Conservation (phyloP, 2,329 filamentous ascomycete genomes). For the Verruconis gallopava region DNA sequence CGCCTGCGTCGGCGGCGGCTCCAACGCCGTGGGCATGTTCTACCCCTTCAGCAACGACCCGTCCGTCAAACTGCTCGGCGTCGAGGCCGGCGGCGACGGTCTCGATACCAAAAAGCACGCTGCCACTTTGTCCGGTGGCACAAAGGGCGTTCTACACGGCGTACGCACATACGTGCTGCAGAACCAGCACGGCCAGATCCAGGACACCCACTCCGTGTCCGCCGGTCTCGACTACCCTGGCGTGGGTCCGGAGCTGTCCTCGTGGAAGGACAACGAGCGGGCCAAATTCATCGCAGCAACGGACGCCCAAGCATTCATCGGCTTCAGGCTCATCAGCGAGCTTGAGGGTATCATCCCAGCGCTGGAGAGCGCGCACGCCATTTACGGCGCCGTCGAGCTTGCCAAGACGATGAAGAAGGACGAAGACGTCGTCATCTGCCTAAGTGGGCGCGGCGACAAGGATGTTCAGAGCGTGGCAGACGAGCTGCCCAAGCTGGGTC, state of each 20-base stretch:
- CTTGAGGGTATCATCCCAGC: conserved; percentile 95
- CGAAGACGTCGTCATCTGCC: conserved; percentile 83
- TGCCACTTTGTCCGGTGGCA: conserved; percentile 74
- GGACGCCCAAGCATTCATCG: conserved; percentile 77
- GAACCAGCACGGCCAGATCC: conserved; percentile 83
- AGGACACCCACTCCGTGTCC: conserved; percentile 90
- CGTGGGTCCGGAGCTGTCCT: conserved; percentile 81
- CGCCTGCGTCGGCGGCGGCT: conserved; percentile 89
- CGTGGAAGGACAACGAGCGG: conserved; percentile 82
- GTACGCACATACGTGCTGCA: conserved; percentile 94
- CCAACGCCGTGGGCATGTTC: conserved; percentile 96
- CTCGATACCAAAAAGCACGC: conserved; percentile 74
- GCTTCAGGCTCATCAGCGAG: conserved; percentile 74
- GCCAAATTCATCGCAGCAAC: conserved; percentile 86
- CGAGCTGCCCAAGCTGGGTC: conserved; percentile 76
- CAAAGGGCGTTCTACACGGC: conserved; percentile 87
- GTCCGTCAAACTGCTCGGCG: conserved; percentile 76
- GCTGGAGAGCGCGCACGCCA: conserved; percentile 82
- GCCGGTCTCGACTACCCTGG: conserved; percentile 95
- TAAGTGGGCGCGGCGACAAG: conserved; percentile 92
- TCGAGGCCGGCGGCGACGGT: conserved; percentile 91
- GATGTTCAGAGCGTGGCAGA: conserved; percentile 97
- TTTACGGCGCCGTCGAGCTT: conserved; percentile 77
- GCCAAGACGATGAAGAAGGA: conserved; percentile 86
- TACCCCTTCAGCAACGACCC: conserved; percentile 83